Evolutionary conservation across 148 eudicot genomes (phyloP), one percentile per base, ranked within the genome.

Genomic region (Polygonum maritimum): DNA sequence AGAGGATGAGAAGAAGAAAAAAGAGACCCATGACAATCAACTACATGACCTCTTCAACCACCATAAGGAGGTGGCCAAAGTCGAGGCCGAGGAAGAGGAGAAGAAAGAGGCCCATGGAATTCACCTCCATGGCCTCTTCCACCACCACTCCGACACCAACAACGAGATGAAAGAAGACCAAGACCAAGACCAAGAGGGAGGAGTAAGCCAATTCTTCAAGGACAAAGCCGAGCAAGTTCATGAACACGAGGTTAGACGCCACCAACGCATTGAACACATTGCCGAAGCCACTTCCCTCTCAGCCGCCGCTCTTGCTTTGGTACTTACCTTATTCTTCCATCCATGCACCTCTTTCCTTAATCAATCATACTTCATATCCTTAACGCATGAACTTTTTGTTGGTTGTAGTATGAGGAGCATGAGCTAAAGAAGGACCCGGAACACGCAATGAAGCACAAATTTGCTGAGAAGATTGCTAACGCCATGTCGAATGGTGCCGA

Each of bases 361-460:
- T 26, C 26, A 60, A 13, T 60, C 7, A 10, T 44, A 44, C 47
- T 44, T 10, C 47, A 44, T 44, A 9, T 44, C 47, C 47, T 44
- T 36, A 2, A 36, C 16, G 18, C 8, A 19, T 57, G 1, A 36
- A 7, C 2, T 67, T 62, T 38, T 62, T 1, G 36, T 14, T 38
- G 2, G 10, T 4, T 36, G 16, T 67, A 67, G 71, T 67, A 67
- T 36, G 71, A 67, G 71, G 44, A 67, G 21, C 71, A 67, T 67
- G 71, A 67, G 71, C 0, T 67, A 22, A 38, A 38, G 44, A 67
- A 67, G 40, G 71, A 67, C 71, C 71, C 71, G 3, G 71, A 67
- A 11, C 71, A 67, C 11, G 71, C 71, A n/a, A 35, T 67, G 71
- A 35, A 67, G 71, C 71, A 67, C 71, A 67, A 36, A 41, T 44